These are phyloP conservation scores for Quercus tomentella DNA, from an alignment of 331 rosid genomes.

Conservation along the genomic window DNA sequence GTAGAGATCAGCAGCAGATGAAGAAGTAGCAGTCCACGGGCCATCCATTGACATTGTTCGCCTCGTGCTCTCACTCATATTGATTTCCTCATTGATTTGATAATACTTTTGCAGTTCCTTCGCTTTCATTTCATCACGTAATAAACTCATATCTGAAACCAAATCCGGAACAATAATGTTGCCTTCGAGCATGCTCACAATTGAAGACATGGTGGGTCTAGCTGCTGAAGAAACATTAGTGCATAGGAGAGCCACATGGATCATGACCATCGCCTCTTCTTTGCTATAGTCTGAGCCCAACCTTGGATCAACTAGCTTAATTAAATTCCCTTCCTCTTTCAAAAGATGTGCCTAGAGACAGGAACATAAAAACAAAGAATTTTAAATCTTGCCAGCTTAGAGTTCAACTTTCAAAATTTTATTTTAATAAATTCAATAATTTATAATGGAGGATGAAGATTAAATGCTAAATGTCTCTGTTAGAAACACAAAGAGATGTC, in stretches of 20 bases:
- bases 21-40: conserved; percentile 35
- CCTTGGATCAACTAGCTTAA: conserved; percentile 63
- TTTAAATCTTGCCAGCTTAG: not conserved
- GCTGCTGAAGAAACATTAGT: conserved; percentile 36
- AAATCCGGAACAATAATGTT: conserved; percentile 26
- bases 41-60: conserved; percentile 27
- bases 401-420: not conserved
- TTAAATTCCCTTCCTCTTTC: conserved; percentile 40
- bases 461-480: fast-evolving
- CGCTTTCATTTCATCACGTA: conserved; percentile 15
- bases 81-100: conserved; percentile 1
- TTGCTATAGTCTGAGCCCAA: conserved; percentile 29
- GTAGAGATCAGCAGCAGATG: conserved; percentile 31
- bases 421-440: too few species aligned
- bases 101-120: conserved; percentile 22
- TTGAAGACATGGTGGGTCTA: conserved; percentile 64
- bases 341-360: conserved; percentile 39
- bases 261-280: conserved; percentile 40
- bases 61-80: conserved; percentile 14
- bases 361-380: not conserved
- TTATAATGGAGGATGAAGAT: too few species aligned
- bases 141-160: conserved; percentile 20
- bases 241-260: conserved; percentile 61
- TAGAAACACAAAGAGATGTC: fast-evolving
- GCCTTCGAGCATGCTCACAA: conserved; percentile 73